Evolutionary conservation across 2,329 filamentous ascomycete genomes (phyloP).

Genomic region (Exophiala sp.): DNA sequence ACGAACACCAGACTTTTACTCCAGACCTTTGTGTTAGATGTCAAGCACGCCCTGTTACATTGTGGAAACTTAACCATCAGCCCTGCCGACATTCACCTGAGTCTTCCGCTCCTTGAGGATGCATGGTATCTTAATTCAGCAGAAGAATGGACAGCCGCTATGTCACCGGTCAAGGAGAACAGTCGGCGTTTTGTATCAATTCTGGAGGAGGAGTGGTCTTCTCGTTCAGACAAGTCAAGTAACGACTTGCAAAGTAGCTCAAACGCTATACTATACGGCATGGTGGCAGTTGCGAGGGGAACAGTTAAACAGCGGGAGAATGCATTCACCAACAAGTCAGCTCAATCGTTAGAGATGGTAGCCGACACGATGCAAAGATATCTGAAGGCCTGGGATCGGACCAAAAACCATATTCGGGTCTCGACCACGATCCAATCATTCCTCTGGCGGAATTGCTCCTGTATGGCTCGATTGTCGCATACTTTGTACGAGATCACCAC

Average conservation of each 20-base stretch:
- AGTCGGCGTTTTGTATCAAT: neutral
- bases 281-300: too few species aligned
- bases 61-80: conserved; percentile 6
- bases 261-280: too few species aligned
- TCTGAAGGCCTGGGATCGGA: conserved; percentile 8
- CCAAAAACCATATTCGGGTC: neutral
- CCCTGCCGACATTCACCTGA: conserved; percentile 5
- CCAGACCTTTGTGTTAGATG: conserved; percentile 11
- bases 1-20: conserved; percentile 1
- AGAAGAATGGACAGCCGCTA: conserved; percentile 5
- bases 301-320: too few species aligned
- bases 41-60: conserved; percentile 7
- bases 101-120: neutral
- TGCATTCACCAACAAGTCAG: too few species aligned
- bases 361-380: neutral
- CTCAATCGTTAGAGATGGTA: neutral
- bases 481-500: conserved; percentile 11
- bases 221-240: neutral
- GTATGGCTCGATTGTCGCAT: conserved; percentile 6
- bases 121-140: conserved; percentile 1
- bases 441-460: conserved; percentile 6
- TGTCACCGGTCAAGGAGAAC: neutral
- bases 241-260: neutral
- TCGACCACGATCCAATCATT: neutral
- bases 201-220: conserved; percentile 5